Base-by-base conservation (phyloP, 805 yeast genomes). In the Saturnispora sekii region DNA sequence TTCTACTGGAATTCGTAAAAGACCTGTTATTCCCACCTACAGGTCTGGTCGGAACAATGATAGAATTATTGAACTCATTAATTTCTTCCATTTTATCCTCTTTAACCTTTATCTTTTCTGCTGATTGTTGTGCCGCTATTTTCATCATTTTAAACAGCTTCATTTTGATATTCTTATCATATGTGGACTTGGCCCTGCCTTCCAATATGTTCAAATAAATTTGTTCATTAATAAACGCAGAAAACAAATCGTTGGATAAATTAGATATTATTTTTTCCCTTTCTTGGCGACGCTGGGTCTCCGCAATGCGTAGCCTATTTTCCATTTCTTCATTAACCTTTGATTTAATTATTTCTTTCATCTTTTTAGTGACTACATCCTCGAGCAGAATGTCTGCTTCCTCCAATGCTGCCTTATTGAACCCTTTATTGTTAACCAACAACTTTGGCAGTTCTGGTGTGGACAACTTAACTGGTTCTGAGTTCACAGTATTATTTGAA, bases 171-270 rank as follows among this genome's bases (percentile, higher is more conserved):
- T 52, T 53, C 8, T 44, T 53, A 0, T 62, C 51, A 37, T 71
- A 57, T 36, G 67, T 57, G 1, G 48, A 30, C n/a, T 65, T 70
- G 0, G 93, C 83, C 38, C 63, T 60, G 2, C 65, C 56, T 28
- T 72, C 72, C 35, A 72, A 53, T 0, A 66, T 60, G 3, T 63
- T 58, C 33, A 72, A 59, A 53, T 69, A 76, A 0, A 75, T 56
- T 33, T 73, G 66, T 51, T 83, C 89, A 37, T 73, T 69, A 35
- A 84, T 54, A 52, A 84, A 80, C 0, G 89, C 84, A 14, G 60
- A 55, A 49, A 66, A 81, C 1, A 84, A 57, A 35, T 78, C 84
- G 1, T 59, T 53, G 1, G 79, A 56, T n/a, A 81, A 61, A 8
- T 43, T 21, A 9, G 7, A 5, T n/a, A 43, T 17, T 1, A 60